Conservation (phyloP, 768 basidiomycete genomes). For the Gymnopilus junonius region DNA sequence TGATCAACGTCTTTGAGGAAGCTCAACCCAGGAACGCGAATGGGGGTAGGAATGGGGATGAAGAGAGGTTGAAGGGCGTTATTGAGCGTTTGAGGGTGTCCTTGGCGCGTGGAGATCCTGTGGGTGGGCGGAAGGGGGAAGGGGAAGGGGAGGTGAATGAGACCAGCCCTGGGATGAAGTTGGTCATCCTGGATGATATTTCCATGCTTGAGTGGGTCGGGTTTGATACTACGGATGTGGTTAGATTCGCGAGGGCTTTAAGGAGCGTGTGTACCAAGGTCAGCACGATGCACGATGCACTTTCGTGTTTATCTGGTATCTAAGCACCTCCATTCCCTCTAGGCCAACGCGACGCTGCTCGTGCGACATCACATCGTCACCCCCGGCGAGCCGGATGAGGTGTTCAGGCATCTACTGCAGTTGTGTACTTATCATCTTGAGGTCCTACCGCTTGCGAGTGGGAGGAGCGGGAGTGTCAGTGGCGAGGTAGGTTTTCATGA, state of each 20-base stretch:
- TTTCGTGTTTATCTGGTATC: not conserved
- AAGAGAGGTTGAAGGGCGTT: slow-evolving; percentile 34
- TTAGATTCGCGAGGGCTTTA: slow-evolving; percentile 64
- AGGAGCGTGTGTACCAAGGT: slow-evolving; percentile 59
- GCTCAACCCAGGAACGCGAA: slow-evolving; percentile 29
- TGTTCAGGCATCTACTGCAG: slow-evolving; percentile 63
- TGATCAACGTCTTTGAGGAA: slow-evolving; percentile 55
- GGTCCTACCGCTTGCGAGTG: slow-evolving; percentile 71
- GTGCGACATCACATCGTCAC: slow-evolving; percentile 69
- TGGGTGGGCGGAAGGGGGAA: not conserved
- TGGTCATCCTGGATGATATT: slow-evolving; percentile 77
- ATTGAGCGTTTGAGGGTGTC: slow-evolving; percentile 39
- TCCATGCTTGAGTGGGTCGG: slow-evolving; percentile 76
- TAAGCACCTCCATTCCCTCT: not conserved
- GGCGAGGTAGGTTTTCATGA: slow-evolving; percentile 71
- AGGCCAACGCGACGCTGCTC: slow-evolving; percentile 60
- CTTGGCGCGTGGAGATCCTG: too few species aligned
- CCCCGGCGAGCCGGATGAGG: slow-evolving; percentile 57
- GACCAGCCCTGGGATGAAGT: slow-evolving; percentile 2
- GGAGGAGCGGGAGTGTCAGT: slow-evolving; percentile 76
- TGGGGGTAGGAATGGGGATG: slow-evolving; percentile 2
- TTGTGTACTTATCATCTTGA: slow-evolving; percentile 73
- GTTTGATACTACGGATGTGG: slow-evolving; percentile 50
- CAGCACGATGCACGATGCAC: not conserved
- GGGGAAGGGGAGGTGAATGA: not conserved